Evolutionary conservation across 73 alveolate genomes (phyloP), one percentile per base, ranked within the genome.

Genomic region (Urostyla sp.): DNA sequence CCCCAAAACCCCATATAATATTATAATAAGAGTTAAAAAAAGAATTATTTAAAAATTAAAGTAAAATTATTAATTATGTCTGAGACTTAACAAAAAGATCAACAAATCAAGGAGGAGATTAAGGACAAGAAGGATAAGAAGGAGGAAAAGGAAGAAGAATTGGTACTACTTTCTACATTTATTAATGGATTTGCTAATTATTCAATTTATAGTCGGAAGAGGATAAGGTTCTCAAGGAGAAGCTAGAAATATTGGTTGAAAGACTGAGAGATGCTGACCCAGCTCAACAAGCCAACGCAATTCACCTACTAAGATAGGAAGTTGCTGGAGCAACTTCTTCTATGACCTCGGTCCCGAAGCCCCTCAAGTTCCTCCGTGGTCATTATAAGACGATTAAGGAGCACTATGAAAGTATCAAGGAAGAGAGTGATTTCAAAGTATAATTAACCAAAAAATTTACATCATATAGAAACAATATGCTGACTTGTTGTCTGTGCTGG

Each of bases 271-370:
- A 69, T 32, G 53, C 20, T 8, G 84, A 69, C 26, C 30, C 2
- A 13, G 84, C 54, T 11, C 84, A 45, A 21, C 4, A 92, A 35
- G 67, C 72, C 26, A 82, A 84, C 53, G 95, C 96, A 69, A 77
- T 94, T 23, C 87, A 88, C 35, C 61, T 69, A 77, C 49, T 96
- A 52, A 95, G 92, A 67, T 66, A 88, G 21, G 98, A 96, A 82
- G 96, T 96, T 23, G 80, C 96, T 43, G 89, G 94, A 32, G 90
- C 98, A 28, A 95, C 99, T 31, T 84, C 98, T 34, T 94, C 99
- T 40, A 96, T 96, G 99, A 96, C 99, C 21, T 87, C 98, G 30
- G 97, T 96, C 37, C 99, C 99, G 16, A 91, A 94, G 84, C 99
- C 99, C 28, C 81, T 96, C 51, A 96, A 96, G 81, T 96, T 92